These are phyloP conservation scores for Gossypium longicalyx DNA, from an alignment of 345 rosid species.

Conservation along the genomic window DNA sequence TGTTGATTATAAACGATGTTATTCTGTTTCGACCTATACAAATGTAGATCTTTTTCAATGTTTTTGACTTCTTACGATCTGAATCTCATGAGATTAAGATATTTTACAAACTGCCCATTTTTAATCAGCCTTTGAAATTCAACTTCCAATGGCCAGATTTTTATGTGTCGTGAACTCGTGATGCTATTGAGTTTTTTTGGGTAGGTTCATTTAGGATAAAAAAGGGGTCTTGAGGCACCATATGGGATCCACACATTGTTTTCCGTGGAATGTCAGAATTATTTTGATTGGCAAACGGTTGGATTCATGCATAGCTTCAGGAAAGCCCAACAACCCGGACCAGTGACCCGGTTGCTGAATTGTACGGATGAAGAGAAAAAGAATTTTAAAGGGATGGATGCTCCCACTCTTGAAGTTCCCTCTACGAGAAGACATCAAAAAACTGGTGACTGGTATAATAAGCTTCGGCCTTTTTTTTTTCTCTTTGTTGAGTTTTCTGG, in stretches of 20 bases:
- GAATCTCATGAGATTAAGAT: conserved; percentile 32
- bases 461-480: conserved; percentile 5
- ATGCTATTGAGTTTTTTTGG: conserved; percentile 23
- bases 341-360: conserved; percentile 78
- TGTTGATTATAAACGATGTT: neutral
- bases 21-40: conserved; percentile 11
- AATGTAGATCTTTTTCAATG: conserved; percentile 15
- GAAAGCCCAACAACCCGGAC: conserved; percentile 86
- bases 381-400: conserved; percentile 76
- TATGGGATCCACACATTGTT: conserved; percentile 90
- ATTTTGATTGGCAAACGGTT: conserved; percentile 98
- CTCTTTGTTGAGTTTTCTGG: neutral
- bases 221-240: conserved; percentile 41
- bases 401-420: conserved; percentile 84
- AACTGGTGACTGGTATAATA: conserved; percentile 76
- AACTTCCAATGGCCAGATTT: conserved; percentile 36
- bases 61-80: conserved; percentile 35
- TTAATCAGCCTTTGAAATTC: conserved; percentile 27
- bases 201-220: conserved; percentile 27
- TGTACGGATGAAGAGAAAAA: conserved; percentile 83
- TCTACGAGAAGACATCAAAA: conserved; percentile 94
- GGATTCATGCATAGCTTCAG: conserved; percentile 86
- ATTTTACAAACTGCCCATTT: conserved; percentile 29
- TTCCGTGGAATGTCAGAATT: conserved; percentile 94
- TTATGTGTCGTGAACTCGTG: conserved; percentile 23